These are phyloP conservation scores for Torulaspora delbrueckii DNA, from an alignment of 805 yeast genomes.

Conservation along the genomic window DNA sequence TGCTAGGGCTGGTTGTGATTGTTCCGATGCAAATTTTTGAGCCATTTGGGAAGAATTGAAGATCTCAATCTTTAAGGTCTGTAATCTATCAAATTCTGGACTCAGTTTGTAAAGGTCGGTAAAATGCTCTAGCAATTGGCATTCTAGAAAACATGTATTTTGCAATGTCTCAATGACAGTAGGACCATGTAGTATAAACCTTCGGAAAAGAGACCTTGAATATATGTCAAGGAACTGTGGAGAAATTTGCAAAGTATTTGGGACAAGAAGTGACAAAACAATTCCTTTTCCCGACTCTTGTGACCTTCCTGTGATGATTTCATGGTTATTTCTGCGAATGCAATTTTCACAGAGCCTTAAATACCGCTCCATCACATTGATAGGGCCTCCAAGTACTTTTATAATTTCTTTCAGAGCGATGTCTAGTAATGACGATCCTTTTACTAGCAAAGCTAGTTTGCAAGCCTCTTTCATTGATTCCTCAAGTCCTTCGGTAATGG, in stretches of 20 bases:
- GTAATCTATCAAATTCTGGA: slow-evolving; percentile 7
- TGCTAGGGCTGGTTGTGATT: neutral
- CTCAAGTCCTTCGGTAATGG: neutral
- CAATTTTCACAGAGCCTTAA: slow-evolving; percentile 14
- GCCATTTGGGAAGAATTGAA: slow-evolving; percentile 6
- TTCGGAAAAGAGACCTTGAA: slow-evolving; percentile 15
- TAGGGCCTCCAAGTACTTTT: slow-evolving; percentile 14
- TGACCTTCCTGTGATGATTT: neutral
- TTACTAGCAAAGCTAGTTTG: slow-evolving; percentile 3
- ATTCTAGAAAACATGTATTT: slow-evolving; percentile 5
- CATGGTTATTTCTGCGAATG: slow-evolving; percentile 8
- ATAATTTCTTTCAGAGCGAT: neutral
- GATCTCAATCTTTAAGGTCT: slow-evolving; percentile 4
- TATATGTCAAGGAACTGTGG: slow-evolving; percentile 11
- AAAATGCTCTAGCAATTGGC: slow-evolving; percentile 4
- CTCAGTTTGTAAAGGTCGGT: slow-evolving; percentile 5
- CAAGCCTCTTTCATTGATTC: slow-evolving; percentile 5
- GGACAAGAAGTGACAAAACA: slow-evolving; percentile 4
- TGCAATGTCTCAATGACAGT: slow-evolving; percentile 2
- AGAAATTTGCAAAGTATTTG: slow-evolving; percentile 4
- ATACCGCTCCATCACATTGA: slow-evolving; percentile 17
- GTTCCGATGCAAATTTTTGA: slow-evolving; percentile 1
- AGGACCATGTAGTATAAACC: slow-evolving; percentile 15
- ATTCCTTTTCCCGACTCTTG: neutral
- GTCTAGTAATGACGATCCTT: neutral